Percentiles rank a stretch among this genome's conserved stretches.
phyloP scores from a whole-genome alignment of 306 rosid genomes.

The Glycyrrhiza uralensis region DNA sequence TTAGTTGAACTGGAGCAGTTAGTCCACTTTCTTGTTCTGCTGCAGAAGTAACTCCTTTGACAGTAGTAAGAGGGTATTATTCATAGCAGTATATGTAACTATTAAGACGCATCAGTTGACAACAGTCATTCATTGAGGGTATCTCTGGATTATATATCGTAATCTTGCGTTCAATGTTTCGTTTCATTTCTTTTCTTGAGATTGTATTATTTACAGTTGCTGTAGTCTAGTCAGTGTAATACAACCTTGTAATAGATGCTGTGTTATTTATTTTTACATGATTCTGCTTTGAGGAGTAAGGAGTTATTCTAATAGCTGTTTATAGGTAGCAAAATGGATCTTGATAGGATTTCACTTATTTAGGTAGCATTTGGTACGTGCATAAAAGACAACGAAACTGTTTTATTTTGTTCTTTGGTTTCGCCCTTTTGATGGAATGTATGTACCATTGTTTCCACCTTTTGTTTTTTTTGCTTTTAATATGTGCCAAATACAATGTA shows the following conservation, averaged over 20 bases:
- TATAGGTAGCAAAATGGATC: not conserved
- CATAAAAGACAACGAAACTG: not conserved
- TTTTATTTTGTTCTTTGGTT: not conserved
- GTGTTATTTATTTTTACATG: not conserved
- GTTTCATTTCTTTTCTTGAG: not conserved
- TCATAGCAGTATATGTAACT: slow-evolving; percentile 20
- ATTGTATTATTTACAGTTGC: slow-evolving; percentile 20
- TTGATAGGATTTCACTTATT: not conserved
- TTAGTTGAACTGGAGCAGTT: slow-evolving; percentile 27
- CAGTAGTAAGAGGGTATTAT: slow-evolving; percentile 10
- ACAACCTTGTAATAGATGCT: slow-evolving; percentile 2
- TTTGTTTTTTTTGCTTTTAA: not conserved
- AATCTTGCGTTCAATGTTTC: slow-evolving; percentile 13
- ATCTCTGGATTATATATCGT: slow-evolving; percentile 12
- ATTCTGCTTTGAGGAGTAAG: not conserved
- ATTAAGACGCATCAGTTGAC: not conserved
- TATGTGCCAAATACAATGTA: not conserved
- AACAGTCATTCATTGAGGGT: slow-evolving; percentile 2
- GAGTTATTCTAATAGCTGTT: not conserved
- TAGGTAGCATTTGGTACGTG: no score
- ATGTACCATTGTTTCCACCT: no score
- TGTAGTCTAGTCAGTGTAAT: slow-evolving; percentile 13
- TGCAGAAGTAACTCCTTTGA: slow-evolving; percentile 10
- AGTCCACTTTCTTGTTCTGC: not conserved
- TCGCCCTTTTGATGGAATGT: no score